phyloP scores from a whole-genome alignment of 345 rosid genomes.

The Salix viminalis region DNA sequence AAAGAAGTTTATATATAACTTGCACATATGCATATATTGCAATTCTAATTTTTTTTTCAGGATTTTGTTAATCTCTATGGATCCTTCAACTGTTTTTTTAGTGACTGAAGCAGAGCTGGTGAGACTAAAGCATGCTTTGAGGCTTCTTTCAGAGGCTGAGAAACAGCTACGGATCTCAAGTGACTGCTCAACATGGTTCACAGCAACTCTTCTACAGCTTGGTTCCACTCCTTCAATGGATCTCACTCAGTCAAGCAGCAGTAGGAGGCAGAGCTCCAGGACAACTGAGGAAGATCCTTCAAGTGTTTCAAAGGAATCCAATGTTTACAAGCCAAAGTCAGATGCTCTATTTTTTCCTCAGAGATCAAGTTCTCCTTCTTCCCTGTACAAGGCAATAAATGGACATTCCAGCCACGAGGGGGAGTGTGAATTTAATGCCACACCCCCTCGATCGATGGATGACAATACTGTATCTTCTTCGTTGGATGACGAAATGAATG shows the following conservation, averaged over 20 bases:
- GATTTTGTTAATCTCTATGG: neutral
- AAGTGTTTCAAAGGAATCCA: conserved; percentile 59
- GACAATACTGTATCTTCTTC: conserved; percentile 36
- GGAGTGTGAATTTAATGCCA: conserved; percentile 36
- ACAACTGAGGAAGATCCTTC: conserved; percentile 80
- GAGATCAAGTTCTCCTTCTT: conserved; percentile 54
- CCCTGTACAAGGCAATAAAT: conserved; percentile 41
- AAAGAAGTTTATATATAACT: neutral
- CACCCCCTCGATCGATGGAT: conserved; percentile 32
- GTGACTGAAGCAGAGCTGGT: conserved; percentile 82
- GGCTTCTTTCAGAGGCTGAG: conserved; percentile 96
- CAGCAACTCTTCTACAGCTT: conserved; percentile 87
- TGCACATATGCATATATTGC: neutral
- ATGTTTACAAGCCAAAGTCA: conserved; percentile 49
- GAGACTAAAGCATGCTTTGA: conserved; percentile 84
- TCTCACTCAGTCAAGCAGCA: conserved; percentile 63
- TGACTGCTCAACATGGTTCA: conserved; percentile 97
- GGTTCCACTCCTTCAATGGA: conserved; percentile 83
- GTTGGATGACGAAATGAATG: conserved; percentile 32
- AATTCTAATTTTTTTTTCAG: neutral
- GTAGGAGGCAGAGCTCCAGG: conserved; percentile 80
- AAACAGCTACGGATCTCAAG: conserved; percentile 78
- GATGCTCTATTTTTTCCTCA: conserved; percentile 41
- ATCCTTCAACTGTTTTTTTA: conserved; percentile 22
- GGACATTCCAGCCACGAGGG: conserved; percentile 40